phyloP scores from a whole-genome alignment of 169 alveolate genomes.

The Fabrea salina region DNA sequence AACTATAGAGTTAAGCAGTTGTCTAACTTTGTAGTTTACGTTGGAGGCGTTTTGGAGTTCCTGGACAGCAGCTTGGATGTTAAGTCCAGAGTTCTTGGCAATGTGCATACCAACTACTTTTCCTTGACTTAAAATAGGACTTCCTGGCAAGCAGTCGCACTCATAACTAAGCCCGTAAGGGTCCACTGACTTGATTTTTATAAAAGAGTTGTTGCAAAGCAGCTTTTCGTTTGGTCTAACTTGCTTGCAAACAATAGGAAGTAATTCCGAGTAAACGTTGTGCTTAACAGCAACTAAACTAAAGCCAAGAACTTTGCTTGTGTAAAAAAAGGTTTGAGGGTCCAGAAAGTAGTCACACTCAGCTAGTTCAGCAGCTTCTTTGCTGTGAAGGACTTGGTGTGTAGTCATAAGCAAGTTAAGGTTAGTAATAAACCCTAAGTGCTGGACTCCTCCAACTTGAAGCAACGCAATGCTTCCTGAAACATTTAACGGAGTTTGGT shows the following conservation, averaged over 20 bases:
- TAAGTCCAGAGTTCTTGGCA: neutral
- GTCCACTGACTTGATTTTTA: neutral
- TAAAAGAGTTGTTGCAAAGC: neutral
- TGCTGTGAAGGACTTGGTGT: neutral
- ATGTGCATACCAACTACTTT: conserved; percentile 6
- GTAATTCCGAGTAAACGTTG: neutral
- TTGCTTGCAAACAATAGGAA: neutral
- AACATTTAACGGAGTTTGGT: too few species aligned
- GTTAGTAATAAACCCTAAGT: neutral
- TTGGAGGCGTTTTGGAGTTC: neutral
- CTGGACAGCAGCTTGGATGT: neutral
- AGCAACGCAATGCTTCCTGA: too few species aligned
- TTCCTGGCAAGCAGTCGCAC: neutral
- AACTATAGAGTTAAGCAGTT: too few species aligned
- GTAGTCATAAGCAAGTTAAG: neutral
- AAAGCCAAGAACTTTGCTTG: neutral
- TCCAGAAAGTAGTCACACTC: neutral
- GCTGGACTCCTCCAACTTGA: too few species aligned
- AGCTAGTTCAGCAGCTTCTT: neutral
- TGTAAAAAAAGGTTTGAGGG: neutral
- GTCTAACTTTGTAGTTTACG: too few species aligned
- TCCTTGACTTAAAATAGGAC: neutral
- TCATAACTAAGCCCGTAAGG: neutral
- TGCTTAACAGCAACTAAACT: neutral
- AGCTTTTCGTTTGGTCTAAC: neutral